phyloP scores from a whole-genome alignment of 768 basidiomycete genomes.

The Hygrocybe punicea region DNA sequence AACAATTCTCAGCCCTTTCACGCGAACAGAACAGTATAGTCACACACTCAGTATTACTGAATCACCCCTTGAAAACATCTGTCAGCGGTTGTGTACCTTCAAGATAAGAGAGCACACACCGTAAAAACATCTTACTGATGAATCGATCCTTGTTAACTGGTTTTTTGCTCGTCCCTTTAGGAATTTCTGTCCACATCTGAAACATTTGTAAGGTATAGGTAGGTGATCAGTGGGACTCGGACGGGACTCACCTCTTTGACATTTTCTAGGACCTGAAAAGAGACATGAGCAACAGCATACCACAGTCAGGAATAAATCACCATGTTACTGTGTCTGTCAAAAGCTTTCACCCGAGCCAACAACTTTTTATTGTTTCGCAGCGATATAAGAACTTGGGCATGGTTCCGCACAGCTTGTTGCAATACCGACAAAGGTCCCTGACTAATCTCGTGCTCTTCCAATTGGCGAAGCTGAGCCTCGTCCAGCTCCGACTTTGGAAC shows the following conservation, averaged over 20 bases:
- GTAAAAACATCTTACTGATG: constrained; percentile 98
- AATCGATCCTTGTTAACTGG: constrained; percentile 99
- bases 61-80: constrained; percentile 64
- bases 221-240: neutral
- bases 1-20: constrained; percentile 30
- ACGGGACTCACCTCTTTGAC: constrained; percentile 78
- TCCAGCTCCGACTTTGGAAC: constrained; percentile 96
- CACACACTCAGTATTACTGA: constrained; percentile 93
- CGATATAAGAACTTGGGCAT: constrained; percentile 95
- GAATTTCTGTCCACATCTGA: constrained; percentile 99
- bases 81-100: constrained; percentile 4
- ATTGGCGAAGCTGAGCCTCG: constrained; percentile 90
- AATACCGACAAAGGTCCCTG: constrained; percentile 96
- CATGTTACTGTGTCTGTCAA: constrained; percentile 99
- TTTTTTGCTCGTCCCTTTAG: constrained; percentile 98
- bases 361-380: constrained; percentile 98
- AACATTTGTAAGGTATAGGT: neutral
- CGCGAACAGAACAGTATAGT: constrained; percentile 21
- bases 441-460: constrained; percentile 98
- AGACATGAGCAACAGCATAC: constrained; percentile 12
- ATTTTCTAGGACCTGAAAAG: constrained; percentile 82
- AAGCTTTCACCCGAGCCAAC: constrained; percentile 92
- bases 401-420: constrained; percentile 96
- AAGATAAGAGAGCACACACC: constrained; percentile 45
- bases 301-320: constrained; percentile 38